Evolutionary conservation across 2,329 filamentous ascomycete genomes (phyloP).

Genomic region (Monosporascus sp.): DNA sequence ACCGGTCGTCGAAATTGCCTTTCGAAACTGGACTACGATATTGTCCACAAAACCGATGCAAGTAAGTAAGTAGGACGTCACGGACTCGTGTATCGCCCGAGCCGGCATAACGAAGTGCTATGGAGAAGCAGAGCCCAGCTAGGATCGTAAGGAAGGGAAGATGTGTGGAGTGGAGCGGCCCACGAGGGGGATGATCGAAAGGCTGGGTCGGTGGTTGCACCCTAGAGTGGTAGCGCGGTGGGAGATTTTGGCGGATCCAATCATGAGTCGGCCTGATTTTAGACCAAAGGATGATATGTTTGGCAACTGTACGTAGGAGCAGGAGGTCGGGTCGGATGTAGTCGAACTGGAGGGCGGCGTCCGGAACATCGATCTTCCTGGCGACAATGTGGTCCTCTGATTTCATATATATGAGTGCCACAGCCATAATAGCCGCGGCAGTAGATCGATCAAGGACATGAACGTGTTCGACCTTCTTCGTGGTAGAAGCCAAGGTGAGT

Average conservation of each 20-base stretch:
- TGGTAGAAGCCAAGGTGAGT: constrained; percentile 77
- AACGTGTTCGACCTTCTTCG: constrained; percentile 86
- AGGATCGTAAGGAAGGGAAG: constrained; percentile 91
- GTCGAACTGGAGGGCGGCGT: constrained; percentile 87
- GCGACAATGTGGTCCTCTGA: constrained; percentile 84
- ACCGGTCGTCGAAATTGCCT: constrained; percentile 71
- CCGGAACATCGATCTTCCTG: constrained; percentile 86
- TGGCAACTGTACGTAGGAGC: constrained; percentile 80
- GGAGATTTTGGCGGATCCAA: constrained; percentile 75
- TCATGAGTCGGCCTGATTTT: constrained; percentile 65
- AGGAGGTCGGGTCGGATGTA: constrained; percentile 93
- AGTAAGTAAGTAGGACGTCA: constrained; percentile 75
- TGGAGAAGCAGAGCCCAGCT: constrained; percentile 78
- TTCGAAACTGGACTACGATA: constrained; percentile 40
- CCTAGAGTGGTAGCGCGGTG: constrained; percentile 60
- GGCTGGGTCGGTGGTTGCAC: constrained; percentile 54
- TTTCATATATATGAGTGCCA: constrained; percentile 95
- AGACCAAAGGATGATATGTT: constrained; percentile 91
- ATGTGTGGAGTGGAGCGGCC: constrained; percentile 67
- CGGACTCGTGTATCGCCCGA: constrained; percentile 66
- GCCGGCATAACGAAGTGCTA: constrained; percentile 70
- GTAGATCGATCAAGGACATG: constrained; percentile 91
- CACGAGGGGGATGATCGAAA: constrained; percentile 27
- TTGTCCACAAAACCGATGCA: constrained; percentile 82
- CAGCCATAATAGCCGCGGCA: constrained; percentile 85